Evolutionary conservation across 176 grass and related monocot species (phyloP), one percentile per base, ranked within the genome.

Genomic region (Otatea glauca): DNA sequence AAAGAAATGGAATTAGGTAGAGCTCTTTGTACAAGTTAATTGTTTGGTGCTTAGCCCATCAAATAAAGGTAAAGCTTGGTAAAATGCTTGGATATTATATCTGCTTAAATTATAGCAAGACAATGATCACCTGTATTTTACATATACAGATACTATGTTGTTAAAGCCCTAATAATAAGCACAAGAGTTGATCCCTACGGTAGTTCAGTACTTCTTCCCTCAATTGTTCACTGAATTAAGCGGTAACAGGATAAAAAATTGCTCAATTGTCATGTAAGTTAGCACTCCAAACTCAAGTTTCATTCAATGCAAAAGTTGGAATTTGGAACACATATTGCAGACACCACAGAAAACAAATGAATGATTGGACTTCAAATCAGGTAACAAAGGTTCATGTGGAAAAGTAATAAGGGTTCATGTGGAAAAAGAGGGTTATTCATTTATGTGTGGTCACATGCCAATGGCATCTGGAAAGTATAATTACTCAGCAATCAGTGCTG

Each of bases 141-240:
- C 38, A 59, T 37, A 78, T 60, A 42, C 34, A 77, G 1, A 41
- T 59, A 38, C 37, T 17, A 70, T 12, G 21, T 37, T 79, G 25
- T 5, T 62, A 39, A 62, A 78, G 23, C 41, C 24, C 65, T 69
- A 29, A 29, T 29, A 29, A 70, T 12, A 72, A 25, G 20, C 50
- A 38, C 65, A 41, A 7, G 8, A 61, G 41, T 41, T 41, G 42
- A 15, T 20, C n/a, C 18, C 12, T 4, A 72, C 60, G 72, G 66
- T 50, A 70, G 25, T 62, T 78, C 53, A 61, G 7, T 49, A 62
- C 20, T 59, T 11, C 58, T 24, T 61, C 35, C 53, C 68, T 70
- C 35, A 68, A 48, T 48, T 85, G 25, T 38, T 85, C 24, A 70
- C 20, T 51, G 47, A 37, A 78, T 49, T 85, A 65, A 70, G 70